Evolutionary conservation across 164 flowering plant species (phyloP).

Genomic region (Kingdonia uniflora): DNA sequence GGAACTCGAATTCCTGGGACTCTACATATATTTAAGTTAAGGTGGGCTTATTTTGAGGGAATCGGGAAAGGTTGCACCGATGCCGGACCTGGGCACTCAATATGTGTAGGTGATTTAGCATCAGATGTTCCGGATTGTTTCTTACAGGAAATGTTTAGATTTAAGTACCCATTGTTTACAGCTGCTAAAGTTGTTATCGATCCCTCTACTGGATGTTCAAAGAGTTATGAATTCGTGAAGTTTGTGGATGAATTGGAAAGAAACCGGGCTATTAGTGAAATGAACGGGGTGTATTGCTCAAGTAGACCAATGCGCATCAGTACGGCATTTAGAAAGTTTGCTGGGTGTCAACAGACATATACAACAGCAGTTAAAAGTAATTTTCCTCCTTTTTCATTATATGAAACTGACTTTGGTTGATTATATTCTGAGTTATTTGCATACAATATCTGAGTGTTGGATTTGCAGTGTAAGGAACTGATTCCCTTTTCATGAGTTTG

Average conservation of each 20-base stretch:
- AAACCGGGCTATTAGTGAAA: background rate
- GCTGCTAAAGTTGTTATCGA: too few relatives aligned
- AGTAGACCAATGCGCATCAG: background rate
- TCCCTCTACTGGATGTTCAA: too few relatives aligned
- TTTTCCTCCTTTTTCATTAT: too few relatives aligned
- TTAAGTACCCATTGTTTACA: background rate
- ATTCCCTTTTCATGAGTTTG: too few relatives aligned
- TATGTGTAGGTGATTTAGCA: background rate
- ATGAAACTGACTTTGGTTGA: too few relatives aligned
- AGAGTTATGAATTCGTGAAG: background rate
- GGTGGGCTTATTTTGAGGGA: background rate
- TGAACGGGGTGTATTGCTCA: background rate
- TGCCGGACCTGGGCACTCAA: background rate
- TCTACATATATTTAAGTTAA: background rate
- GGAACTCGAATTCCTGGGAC: background rate
- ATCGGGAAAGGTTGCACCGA: background rate
- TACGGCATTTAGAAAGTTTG: background rate
- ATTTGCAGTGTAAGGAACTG: too few relatives aligned
- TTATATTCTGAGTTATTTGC: too few relatives aligned
- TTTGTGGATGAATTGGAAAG: background rate
- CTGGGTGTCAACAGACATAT: background rate
- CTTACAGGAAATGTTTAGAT: background rate
- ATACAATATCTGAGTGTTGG: too few relatives aligned
- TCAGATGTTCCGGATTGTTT: background rate
- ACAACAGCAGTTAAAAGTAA: too few relatives aligned